Conservation (phyloP, 768 basidiomycete species). For the Ramaria sp. region DNA sequence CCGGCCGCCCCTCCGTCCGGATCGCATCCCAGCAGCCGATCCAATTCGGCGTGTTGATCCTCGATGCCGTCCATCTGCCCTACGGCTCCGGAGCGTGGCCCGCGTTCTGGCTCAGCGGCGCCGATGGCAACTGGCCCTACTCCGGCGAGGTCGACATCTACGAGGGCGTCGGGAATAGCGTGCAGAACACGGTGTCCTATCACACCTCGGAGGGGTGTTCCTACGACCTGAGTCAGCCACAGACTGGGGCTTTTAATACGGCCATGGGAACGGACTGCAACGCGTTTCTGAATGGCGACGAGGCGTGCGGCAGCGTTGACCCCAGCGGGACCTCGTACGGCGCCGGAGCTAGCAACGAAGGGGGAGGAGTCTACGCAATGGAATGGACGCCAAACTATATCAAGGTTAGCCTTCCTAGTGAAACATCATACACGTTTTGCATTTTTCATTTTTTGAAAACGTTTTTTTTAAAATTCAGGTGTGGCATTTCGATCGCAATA, state of each 20-base stretch:
- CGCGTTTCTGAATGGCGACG: conserved; percentile 21
- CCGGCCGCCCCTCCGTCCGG: conserved; percentile 5
- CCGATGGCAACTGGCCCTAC: conserved; percentile 27
- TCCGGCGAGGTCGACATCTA: conserved; percentile 31
- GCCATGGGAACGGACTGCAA: conserved; percentile 29
- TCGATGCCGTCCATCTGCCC: conserved; percentile 86
- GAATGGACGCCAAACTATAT: conserved; percentile 29
- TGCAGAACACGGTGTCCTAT: conserved; percentile 31
- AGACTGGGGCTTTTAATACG: conserved; percentile 17
- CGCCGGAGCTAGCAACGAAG: conserved; percentile 29
- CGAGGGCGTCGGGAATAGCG: conserved; percentile 32
- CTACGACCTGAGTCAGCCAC: conserved; percentile 18
- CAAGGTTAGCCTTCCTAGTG: conserved; percentile 30
- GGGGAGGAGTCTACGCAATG: conserved; percentile 36
- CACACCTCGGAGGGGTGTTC: conserved; percentile 29
- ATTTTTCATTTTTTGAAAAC: no score
- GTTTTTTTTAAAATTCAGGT: not conserved
- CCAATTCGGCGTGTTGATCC: conserved; percentile 50
- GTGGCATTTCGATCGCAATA: conserved; percentile 10
- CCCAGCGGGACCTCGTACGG: conserved; percentile 26
- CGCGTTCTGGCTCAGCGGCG: conserved; percentile 42
- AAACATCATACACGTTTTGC: conserved; percentile 29
- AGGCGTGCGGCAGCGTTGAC: conserved; percentile 33
- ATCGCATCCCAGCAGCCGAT: not conserved
- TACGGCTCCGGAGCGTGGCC: conserved; percentile 86